Evolutionary conservation across 805 yeast species (phyloP), one percentile per base, ranked within the genome.

Genomic region (Saccharomyces kudriavzevii): DNA sequence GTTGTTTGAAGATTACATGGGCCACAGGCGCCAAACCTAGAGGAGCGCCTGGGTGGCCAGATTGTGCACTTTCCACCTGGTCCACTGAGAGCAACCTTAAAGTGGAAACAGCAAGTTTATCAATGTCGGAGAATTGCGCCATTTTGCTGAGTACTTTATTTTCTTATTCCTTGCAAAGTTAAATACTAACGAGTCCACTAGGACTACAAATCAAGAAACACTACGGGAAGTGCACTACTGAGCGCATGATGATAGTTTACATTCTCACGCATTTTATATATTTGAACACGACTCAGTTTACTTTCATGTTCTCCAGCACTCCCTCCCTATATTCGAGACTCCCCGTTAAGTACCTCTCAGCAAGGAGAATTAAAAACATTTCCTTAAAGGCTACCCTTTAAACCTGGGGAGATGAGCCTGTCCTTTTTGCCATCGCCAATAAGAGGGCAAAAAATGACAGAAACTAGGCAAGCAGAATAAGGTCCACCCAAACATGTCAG

Each of bases 31-130:
- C 97, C 74, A 92, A 77, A 59, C 98, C 98, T 82, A 92, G 83
- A 66, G 98, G 98, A 52, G 99, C 98, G 77, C 99, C 99, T 53
- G 99, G 99, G 77, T 92, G 99, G 62, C 99, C 99, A 56, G 96
- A 86, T 75, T 92, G 87, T 66, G 97, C 92, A 74, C 83, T 80
- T 56, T 85, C 78, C 58, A 89, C 95, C 60, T 87, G 83, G 72
- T 92, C 99, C 52, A 87, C 86, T 51, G 98, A 83, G 65, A 92
- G 80, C 56, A 85, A 75, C 77, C 97, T 89, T 77, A 92, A 87
- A 64, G 98, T 89, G 78, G 81, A 78, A 74, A 92, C 77, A 55
- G 96, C 88, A 70, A 78, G 77, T 61, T 76, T 77, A 72, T 91
- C 96, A 65, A 87, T 74, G 56, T 81, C 84, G 49, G 79, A 67